These are phyloP conservation scores for Rheum nobile DNA, from an alignment of 148 eudicot genomes.

Conservation along the genomic window DNA sequence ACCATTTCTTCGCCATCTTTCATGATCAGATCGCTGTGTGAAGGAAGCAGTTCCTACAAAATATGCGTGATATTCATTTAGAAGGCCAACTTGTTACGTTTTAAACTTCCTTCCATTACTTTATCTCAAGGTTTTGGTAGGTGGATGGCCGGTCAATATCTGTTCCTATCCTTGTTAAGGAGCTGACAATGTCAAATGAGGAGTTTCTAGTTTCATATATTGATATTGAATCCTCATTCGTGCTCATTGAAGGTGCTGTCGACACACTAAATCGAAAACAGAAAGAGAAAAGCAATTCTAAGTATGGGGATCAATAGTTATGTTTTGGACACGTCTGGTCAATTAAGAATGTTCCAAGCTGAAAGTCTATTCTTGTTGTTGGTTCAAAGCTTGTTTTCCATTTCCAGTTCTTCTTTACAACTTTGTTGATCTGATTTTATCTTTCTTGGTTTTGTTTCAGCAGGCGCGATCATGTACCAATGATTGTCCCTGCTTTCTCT, in stretches of 20 bases:
- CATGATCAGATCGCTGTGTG: neutral
- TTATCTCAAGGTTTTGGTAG: neutral
- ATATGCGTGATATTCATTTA: neutral
- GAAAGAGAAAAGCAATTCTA: too few species aligned
- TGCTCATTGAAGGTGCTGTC: too few species aligned
- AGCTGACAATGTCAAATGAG: neutral
- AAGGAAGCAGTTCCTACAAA: too few species aligned
- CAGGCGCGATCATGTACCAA: slow-evolving; percentile 25
- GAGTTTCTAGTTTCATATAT: neutral
- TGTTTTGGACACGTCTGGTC: too few species aligned
- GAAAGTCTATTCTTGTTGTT: neutral
- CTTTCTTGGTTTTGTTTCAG: slow-evolving; percentile 3
- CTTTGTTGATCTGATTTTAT: neutral
- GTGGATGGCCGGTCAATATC: neutral
- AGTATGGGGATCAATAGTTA: too few species aligned
- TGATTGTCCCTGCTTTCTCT: slow-evolving; percentile 33
- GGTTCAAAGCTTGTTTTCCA: neutral
- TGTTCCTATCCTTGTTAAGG: neutral
- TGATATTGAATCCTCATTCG: neutral
- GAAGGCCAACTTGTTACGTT: neutral
- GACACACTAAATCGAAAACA: too few species aligned
- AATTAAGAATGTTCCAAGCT: neutral
- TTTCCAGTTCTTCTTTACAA: neutral
- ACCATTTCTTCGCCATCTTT: neutral
- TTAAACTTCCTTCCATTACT: neutral